Conservation (phyloP, 2,329 filamentous ascomycete genomes). For the Fusarium sulawesiense region DNA sequence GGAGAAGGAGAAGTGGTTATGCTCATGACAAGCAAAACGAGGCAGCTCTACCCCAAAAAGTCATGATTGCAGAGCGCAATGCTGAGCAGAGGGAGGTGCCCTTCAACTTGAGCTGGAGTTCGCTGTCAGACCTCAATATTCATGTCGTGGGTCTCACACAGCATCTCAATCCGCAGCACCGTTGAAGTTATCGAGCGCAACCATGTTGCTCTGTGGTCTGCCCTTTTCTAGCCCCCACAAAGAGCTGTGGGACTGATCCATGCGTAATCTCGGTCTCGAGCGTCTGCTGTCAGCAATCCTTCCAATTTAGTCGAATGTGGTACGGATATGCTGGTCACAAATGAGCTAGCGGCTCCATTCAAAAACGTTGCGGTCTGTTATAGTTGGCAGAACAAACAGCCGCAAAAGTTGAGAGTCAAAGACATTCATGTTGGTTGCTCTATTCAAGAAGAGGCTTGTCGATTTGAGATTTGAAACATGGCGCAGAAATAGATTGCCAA, state of each 20-base stretch:
- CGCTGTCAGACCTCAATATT: not conserved
- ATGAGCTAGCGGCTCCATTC: not conserved
- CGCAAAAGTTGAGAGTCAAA: not conserved
- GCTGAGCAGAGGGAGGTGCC: not conserved
- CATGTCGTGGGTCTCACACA: not conserved
- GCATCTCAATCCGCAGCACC: not conserved
- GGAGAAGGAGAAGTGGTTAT: not conserved
- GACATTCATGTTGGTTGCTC: not conserved
- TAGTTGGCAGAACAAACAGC: not conserved
- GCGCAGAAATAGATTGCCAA: constrained; percentile 3
- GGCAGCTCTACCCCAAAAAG: not conserved
- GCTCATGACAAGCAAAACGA: not conserved
- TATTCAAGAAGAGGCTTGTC: not conserved
- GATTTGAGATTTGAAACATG: not conserved
- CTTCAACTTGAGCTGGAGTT: not conserved
- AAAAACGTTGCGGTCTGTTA: not conserved
- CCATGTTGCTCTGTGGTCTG: not conserved
- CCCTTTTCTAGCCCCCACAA: not conserved
- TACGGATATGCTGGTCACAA: not conserved
- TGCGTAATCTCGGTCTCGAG: not conserved
- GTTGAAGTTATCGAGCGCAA: not conserved
- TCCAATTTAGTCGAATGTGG: not conserved
- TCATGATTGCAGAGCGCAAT: not conserved
- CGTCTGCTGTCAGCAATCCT: constrained; percentile 3
- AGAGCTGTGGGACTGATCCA: not conserved